These are phyloP conservation scores for Suillus alpinus DNA, from an alignment of 768 basidiomycete species.

Conservation along the genomic window DNA sequence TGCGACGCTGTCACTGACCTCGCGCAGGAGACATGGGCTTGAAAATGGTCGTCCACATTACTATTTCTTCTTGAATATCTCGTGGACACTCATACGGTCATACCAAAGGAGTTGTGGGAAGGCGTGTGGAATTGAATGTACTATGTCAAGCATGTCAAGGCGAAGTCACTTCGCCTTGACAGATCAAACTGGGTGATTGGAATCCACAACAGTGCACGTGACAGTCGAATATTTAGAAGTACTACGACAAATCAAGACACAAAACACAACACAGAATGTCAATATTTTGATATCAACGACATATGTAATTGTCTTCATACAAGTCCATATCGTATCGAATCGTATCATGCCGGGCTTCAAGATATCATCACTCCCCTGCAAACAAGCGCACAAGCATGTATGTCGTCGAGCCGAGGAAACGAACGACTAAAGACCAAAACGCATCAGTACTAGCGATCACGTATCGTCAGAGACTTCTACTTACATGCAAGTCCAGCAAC, in stretches of 20 bases:
- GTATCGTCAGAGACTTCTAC: constrained; percentile 29
- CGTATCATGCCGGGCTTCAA: background rate
- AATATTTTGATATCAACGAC: background rate
- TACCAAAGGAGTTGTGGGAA: background rate
- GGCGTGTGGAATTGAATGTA: background rate
- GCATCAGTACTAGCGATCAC: background rate
- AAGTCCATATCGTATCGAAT: background rate
- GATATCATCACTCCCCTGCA: constrained; percentile 68
- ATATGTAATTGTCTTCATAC: background rate
- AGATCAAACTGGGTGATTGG: no score
- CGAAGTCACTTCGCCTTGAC: no score
- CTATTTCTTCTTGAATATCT: background rate
- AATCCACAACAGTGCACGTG: no score
- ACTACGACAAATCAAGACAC: background rate
- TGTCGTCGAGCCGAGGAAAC: constrained; percentile 76
- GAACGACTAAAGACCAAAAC: constrained; percentile 55
- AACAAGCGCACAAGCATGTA: constrained; percentile 88
- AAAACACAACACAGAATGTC: background rate
- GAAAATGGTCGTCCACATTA: constrained; percentile 9
- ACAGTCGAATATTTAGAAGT: background rate
- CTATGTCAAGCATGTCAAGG: background rate
- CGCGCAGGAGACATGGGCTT: constrained; percentile 19
- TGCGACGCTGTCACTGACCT: constrained; percentile 36
- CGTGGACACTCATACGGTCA: background rate
- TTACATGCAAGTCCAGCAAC: constrained; percentile 85